A percentile compares a stretch with the other conserved stretches of the same genome.
phyloP scores from a whole-genome alignment of 2,329 filamentous ascomycete species.

The Thielaviopsis punctulata region DNA sequence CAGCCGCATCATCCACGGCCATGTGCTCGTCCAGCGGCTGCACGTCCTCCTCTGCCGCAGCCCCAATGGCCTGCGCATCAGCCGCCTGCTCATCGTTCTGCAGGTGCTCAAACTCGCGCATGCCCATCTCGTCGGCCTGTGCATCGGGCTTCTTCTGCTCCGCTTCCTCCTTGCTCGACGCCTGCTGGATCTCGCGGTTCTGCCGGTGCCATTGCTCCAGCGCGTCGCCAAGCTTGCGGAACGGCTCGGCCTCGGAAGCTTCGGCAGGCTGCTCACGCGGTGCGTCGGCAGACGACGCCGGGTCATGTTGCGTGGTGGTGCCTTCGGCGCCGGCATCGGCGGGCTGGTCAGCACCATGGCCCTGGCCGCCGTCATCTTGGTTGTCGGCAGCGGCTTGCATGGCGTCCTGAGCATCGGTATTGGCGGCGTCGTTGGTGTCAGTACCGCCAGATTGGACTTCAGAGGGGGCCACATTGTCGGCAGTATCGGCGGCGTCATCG shows the following conservation, averaged over 20 bases:
- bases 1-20: conserved; percentile 58
- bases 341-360: conserved; percentile 46
- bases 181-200: conserved; percentile 59
- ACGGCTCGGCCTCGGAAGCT: conserved; percentile 44
- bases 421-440: conserved; percentile 34
- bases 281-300: conserved; percentile 26
- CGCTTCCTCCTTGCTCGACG: conserved; percentile 21
- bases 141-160: conserved; percentile 32
- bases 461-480: conserved; percentile 20
- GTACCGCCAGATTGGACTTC: conserved; percentile 47
- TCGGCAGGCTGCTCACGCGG: conserved; percentile 28
- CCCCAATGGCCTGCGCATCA: conserved; percentile 84
- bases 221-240: conserved; percentile 87
- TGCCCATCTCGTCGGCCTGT: conserved; percentile 41
- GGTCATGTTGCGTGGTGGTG: conserved; percentile 28
- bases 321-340: conserved; percentile 48
- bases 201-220: conserved; percentile 86
- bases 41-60: conserved; percentile 73
- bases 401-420: conserved; percentile 44
- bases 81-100: conserved; percentile 63
- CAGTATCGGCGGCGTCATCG: conserved; percentile 11
- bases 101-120: conserved; percentile 85
- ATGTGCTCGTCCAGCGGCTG: conserved; percentile 75
- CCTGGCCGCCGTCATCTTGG: conserved; percentile 47
- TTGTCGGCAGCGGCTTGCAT: conserved; percentile 43